Conservation (phyloP, 352 stramenopile species). For the Pythium aristosporum region DNA sequence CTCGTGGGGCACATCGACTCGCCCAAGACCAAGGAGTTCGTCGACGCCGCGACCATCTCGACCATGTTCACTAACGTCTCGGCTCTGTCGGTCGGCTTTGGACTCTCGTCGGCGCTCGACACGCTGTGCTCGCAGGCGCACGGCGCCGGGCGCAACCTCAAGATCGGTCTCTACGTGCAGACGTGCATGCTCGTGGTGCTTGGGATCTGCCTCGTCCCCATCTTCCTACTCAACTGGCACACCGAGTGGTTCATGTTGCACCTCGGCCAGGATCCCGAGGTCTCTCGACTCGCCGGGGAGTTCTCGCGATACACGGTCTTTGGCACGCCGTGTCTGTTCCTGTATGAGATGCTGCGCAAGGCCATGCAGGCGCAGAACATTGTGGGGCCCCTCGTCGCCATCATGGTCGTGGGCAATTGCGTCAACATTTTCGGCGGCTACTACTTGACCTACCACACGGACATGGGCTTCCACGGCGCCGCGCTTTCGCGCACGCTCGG, state of each 20-base stretch:
- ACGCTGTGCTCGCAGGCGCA: conserved; percentile 87
- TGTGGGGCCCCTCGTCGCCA: conserved; percentile 51
- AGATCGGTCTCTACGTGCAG: conserved; percentile 74
- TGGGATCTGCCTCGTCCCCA: conserved; percentile 35
- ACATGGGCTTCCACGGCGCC: conserved; percentile 66
- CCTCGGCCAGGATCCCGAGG: conserved; percentile 45
- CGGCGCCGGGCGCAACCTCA: conserved; percentile 46
- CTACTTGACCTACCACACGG: conserved; percentile 67
- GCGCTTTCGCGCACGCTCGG: conserved; percentile 59
- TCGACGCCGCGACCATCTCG: conserved; percentile 64
- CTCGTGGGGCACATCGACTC: conserved; percentile 64
- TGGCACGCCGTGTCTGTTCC: conserved; percentile 68
- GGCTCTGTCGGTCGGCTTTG: conserved; percentile 53
- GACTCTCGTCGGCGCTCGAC: conserved; percentile 78
- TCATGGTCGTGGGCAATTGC: conserved; percentile 50
- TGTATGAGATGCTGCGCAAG: conserved; percentile 74
- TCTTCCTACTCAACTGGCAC: conserved; percentile 58
- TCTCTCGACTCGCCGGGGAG: conserved; percentile 43
- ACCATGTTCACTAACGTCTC: conserved; percentile 74
- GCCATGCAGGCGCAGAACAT: conserved; percentile 70
- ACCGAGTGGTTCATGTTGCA: conserved; percentile 36
- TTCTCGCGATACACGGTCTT: conserved; percentile 57
- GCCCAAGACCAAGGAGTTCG: conserved; percentile 46
- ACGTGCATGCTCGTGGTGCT: conserved; percentile 51
- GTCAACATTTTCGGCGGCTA: conserved; percentile 66